Conservation (phyloP, 1,284 basidiomycete genomes). For the Macrocybe sp. region DNA sequence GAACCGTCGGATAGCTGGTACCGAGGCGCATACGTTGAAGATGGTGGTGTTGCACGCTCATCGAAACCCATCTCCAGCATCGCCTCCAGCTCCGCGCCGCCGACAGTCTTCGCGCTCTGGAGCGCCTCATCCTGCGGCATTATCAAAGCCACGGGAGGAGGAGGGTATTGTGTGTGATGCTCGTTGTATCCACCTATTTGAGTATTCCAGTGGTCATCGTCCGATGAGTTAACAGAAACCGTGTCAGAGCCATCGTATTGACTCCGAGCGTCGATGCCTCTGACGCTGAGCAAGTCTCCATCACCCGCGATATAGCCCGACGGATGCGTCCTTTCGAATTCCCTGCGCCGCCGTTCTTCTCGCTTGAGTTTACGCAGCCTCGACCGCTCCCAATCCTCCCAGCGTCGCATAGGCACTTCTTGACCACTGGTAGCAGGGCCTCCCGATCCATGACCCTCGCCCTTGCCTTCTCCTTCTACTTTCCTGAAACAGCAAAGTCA, state of each 20-base stretch:
- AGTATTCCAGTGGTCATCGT: conserved; percentile 90
- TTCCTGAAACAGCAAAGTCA: conserved; percentile 52
- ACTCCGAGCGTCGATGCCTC: conserved; percentile 45
- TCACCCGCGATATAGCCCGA: conserved; percentile 63
- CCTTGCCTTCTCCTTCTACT: conserved; percentile 86
- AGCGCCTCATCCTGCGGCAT: conserved; percentile 37
- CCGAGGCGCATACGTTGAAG: conserved; percentile 38
- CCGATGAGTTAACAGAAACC: conserved; percentile 76
- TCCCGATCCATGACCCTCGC: conserved; percentile 71
- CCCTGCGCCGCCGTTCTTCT: conserved; percentile 79
- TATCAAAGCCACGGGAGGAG: conserved; percentile 73
- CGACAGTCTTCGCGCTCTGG: conserved; percentile 59
- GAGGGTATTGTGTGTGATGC: conserved; percentile 69
- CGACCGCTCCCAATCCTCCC: conserved; percentile 99
- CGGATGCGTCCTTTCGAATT: conserved; percentile 74
- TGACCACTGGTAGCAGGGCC: conserved; percentile 51
- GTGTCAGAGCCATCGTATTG: conserved; percentile 73
- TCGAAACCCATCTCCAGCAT: conserved; percentile 90
- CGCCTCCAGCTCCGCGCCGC: conserved; percentile 75
- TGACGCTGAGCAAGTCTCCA: conserved; percentile 52
- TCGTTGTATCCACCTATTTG: conserved; percentile 91
- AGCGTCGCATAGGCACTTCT: conserved; percentile 84
- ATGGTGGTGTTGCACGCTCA: conserved; percentile 47
- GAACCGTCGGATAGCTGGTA: conserved; percentile 61
- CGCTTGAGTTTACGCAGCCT: conserved; percentile 87